These are phyloP conservation scores for Stenogyne calaminthoides DNA, from an alignment of 305 asterid species.

Conservation along the genomic window DNA sequence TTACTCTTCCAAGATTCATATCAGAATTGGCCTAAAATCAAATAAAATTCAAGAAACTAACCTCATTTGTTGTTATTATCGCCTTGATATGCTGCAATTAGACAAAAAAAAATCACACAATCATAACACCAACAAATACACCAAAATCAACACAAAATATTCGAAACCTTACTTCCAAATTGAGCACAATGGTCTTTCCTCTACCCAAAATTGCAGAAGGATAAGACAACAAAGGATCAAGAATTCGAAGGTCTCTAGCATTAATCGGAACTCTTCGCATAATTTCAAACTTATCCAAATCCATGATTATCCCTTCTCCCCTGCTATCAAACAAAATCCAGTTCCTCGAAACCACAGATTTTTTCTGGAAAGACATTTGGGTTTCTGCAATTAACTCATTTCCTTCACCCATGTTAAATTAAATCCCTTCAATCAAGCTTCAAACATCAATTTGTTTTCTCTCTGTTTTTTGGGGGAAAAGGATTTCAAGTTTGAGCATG, in stretches of 20 bases:
- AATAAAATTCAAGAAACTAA: conserved; percentile 17
- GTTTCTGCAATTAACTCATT: conserved; percentile 41
- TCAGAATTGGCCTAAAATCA: not conserved
- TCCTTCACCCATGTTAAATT: conserved; percentile 32
- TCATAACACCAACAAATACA: not conserved
- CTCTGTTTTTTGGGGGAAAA: not conserved
- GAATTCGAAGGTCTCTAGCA: conserved; percentile 86
- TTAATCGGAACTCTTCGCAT: conserved; percentile 75
- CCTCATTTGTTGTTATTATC: conserved; percentile 83
- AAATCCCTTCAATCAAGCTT: conserved; percentile 9
- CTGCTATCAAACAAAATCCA: conserved; percentile 64
- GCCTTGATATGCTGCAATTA: conserved; percentile 87
- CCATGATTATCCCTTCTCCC: conserved; percentile 63
- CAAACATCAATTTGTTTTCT: not conserved
- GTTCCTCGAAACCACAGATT: conserved; percentile 62
- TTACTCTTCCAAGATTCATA: not conserved
- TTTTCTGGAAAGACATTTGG: conserved; percentile 47
- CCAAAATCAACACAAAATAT: not conserved
- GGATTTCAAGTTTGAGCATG: not conserved
- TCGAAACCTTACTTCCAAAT: conserved; percentile 62
- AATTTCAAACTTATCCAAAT: conserved; percentile 79
- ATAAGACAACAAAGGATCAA: conserved; percentile 85
- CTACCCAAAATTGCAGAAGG: conserved; percentile 86
- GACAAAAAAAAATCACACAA: not conserved
- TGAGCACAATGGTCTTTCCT: conserved; percentile 78